Evolutionary conservation across 345 rosid genomes (phyloP), one percentile per base, ranked within the genome.

Genomic region (Draba incana): DNA sequence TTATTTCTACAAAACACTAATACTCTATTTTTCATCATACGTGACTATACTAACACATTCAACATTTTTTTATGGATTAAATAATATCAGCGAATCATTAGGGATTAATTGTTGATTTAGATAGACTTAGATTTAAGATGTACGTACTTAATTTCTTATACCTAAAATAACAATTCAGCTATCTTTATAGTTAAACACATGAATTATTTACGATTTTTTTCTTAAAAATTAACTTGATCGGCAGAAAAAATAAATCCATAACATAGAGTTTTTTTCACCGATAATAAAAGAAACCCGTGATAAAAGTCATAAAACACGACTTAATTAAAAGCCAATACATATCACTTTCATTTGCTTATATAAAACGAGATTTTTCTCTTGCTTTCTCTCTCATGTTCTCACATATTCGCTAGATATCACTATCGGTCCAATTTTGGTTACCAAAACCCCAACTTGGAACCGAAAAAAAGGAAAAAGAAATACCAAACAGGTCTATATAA

Each of bases 371-470:
- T 51, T 52, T n/a, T 9, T 50, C 0, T 20, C 3, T 16, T 2
- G 12, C 2, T 61, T 8, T 62, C 13, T 27, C 47, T 35, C 57
- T 33, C 37, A 12, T 24, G 13, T 35, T 53, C 63, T 24, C 68
- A 62, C 41, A 71, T 49, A 28, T 23, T 48, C 7, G 53, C 53
- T 72, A 30, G 52, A 46, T 15, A 64, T 53, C 62, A 70, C 57
- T 64, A 70, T 63, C 52, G 42, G 54, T 71, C 31, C 60, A 54
- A 16, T 49, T 38, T 44, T 64, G 76, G 65, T 64, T 56, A 48
- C 65, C 59, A 63, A 61, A 75, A 75, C 66, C 42, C 74, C 72
- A 68, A 67, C 77, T 58, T 70, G 39, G 53, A 50, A 45, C 52
- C 46, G 64, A 54, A 69, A 57, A 45, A 67, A 68, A 75, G 43